Base-by-base conservation (phyloP, 768 basidiomycete species). In the Infundibulicybe gibba region DNA sequence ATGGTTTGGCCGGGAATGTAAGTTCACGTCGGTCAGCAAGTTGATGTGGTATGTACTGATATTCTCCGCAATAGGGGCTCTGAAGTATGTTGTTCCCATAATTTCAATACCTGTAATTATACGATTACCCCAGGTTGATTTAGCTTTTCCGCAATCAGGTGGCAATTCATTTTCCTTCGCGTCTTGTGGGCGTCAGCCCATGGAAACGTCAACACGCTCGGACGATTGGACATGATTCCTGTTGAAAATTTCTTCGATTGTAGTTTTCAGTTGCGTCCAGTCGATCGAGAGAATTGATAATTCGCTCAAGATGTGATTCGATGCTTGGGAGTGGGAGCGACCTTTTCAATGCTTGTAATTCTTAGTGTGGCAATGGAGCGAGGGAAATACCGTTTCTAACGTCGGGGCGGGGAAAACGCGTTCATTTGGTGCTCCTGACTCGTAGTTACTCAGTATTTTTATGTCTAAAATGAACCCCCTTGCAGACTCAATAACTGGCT, bases 1-100 rank as follows among this genome's bases (percentile, higher is more conserved):
- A 79, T 79, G 76, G 74, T 73, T 11, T 79, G 77, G 77, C 77
- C 77, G 12, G 77, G 77, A 25, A 79, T 77, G 74, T 74, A 38
- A 50, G 65, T 49, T 10, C 34, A 32, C 15, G 10, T 11, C 16
- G 45, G 17, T 17, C 25, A 25, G 25, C 3, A 25, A 25, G 25
- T 25, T 25, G 25, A 8, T 25, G 8, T 3, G 25, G 25, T 8
- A 25, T 25, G 25, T 25, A 25, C 25, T 25, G 8, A 25, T 25
- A 25, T 25, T 4, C 25, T 25, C 25, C 25, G 25, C 25, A 25
- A 25, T 8, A 25, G 25, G 75, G 76, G 76, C 21, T 68, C 72
- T n/a, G 75, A 76, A 55, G 69, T 66, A 48, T 15, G 43, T 21
- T 32, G 12, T 15, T 4, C 40, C 20, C 4, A 6, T 30, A 9